These are phyloP conservation scores for Ploettnerulaceae sp. DNA, from an alignment of 2,329 filamentous ascomycete genomes.

Conservation along the genomic window DNA sequence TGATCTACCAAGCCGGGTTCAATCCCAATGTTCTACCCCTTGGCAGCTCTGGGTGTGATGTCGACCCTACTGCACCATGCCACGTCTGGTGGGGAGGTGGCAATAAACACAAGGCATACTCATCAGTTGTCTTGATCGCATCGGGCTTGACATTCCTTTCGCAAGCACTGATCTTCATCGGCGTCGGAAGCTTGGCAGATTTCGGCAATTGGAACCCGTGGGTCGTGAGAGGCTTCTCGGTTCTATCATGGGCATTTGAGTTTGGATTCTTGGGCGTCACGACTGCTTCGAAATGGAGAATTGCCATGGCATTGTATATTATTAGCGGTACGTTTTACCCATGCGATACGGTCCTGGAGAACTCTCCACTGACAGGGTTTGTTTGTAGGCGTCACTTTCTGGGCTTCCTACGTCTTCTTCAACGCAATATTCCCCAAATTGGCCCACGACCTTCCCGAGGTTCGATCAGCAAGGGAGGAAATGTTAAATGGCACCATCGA, in stretches of 20 bases:
- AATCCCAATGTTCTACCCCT: conserved; percentile 32
- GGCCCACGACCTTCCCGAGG: conserved; percentile 31
- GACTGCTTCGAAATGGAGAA: conserved; percentile 27
- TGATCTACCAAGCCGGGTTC: conserved; percentile 33
- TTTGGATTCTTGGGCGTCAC: conserved; percentile 32
- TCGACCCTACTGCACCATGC: conserved; percentile 27
- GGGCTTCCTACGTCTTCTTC: conserved; percentile 34
- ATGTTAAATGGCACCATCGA: conserved; percentile 23
- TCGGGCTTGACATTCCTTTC: conserved; percentile 30
- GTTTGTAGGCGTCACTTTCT: conserved; percentile 28
- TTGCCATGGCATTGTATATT: conserved; percentile 32
- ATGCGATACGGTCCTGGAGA: background rate
- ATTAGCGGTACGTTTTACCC: conserved; percentile 28
- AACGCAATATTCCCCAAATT: conserved; percentile 33
- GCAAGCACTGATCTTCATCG: conserved; percentile 29
- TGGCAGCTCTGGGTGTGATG: conserved; percentile 27
- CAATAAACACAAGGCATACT: conserved; percentile 26
- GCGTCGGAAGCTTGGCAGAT: conserved; percentile 31
- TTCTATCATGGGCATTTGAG: conserved; percentile 30
- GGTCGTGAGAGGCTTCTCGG: conserved; percentile 31
- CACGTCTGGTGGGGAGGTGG: conserved; percentile 32
- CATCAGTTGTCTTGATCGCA: conserved; percentile 31
- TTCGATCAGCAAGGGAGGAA: conserved; percentile 23
- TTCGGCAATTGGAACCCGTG: conserved; percentile 33
- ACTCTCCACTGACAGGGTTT: background rate